A percentile compares a stretch with the other conserved stretches of the same genome.
These are phyloP conservation scores for Hymenoscyphus linearis DNA, from an alignment of 2,329 filamentous ascomycete species.

Conservation along the genomic window DNA sequence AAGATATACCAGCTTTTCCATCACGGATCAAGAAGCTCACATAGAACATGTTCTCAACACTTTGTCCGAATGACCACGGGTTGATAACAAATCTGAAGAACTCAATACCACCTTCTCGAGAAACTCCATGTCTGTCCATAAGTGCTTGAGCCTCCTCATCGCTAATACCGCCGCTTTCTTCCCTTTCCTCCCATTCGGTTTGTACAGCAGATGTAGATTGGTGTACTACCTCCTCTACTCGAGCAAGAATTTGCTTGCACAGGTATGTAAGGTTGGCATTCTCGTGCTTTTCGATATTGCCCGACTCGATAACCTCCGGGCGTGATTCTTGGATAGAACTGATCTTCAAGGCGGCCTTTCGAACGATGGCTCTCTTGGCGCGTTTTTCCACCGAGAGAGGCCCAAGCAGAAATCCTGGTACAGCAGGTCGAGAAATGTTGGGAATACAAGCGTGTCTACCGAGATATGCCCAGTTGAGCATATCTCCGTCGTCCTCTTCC, in stretches of 20 bases:
- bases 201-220: constrained; percentile 38
- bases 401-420: constrained; percentile 80
- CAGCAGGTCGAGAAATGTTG: constrained; percentile 65
- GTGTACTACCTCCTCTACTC: constrained; percentile 47
- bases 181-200: constrained; percentile 39
- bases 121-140: constrained; percentile 61
- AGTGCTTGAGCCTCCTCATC: constrained; percentile 43
- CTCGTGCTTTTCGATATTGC: constrained; percentile 68
- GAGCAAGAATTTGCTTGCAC: constrained; percentile 67
- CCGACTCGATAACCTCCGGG: constrained; percentile 70
- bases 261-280: constrained; percentile 74
- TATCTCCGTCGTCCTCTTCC: constrained; percentile 67
- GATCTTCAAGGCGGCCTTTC: constrained; percentile 61
- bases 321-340: constrained; percentile 65
- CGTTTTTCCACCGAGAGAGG: constrained; percentile 88
- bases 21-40: constrained; percentile 91
- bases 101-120: constrained; percentile 65
- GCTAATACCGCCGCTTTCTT: constrained; percentile 41
- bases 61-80: constrained; percentile 85
- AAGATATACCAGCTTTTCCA: constrained; percentile 67
- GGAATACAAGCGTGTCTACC: constrained; percentile 73
- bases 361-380: constrained; percentile 62
- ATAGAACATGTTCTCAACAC: constrained; percentile 95
- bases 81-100: constrained; percentile 88
- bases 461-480: constrained; percentile 80